Percentiles rank a stretch among this genome's conserved stretches.
These are phyloP conservation scores for Prototheca wickerhamii DNA, from an alignment of 163 green algal species.

Conservation along the genomic window DNA sequence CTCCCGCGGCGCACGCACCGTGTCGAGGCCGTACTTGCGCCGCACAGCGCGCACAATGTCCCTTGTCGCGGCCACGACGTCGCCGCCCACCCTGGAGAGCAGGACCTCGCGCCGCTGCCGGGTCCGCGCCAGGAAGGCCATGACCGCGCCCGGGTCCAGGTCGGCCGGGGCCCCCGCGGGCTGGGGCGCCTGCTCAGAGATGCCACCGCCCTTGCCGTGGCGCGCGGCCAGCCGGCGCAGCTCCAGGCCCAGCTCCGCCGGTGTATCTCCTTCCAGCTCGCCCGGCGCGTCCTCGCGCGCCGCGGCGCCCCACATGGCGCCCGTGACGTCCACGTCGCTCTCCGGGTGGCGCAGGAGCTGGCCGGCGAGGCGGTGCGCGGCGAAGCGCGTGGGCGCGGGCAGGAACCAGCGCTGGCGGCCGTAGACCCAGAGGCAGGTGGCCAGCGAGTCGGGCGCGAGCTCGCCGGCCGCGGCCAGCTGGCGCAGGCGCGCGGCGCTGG, in stretches of 20 bases:
- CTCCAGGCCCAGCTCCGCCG: too few relatives aligned
- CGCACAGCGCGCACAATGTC: not conserved
- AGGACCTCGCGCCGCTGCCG: not conserved
- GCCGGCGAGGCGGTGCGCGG: not conserved
- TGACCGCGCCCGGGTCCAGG: too few relatives aligned
- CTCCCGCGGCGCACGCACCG: not conserved
- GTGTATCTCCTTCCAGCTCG: too few relatives aligned
- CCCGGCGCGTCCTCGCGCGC: too few relatives aligned
- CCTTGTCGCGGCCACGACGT: not conserved
- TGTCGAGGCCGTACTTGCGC: not conserved
- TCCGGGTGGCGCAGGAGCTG: not conserved
- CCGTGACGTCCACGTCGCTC: too few relatives aligned
- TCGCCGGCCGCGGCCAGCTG: not conserved
- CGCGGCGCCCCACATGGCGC: too few relatives aligned
- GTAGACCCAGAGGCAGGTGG: conserved; percentile 1
- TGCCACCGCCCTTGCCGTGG: too few relatives aligned
- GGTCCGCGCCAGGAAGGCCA: not conserved
- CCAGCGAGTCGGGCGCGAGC: not conserved
- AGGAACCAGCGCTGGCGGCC: not conserved
- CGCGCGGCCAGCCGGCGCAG: too few relatives aligned
- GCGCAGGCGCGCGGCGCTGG: not conserved
- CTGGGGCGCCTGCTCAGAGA: too few relatives aligned
- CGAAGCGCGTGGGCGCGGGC: not conserved
- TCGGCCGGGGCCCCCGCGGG: too few relatives aligned
- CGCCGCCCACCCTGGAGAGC: not conserved